Percentiles rank a stretch among this genome's conserved stretches.
Conservation (phyloP, 331 rosid species). For the Cucumis variabilis region DNA sequence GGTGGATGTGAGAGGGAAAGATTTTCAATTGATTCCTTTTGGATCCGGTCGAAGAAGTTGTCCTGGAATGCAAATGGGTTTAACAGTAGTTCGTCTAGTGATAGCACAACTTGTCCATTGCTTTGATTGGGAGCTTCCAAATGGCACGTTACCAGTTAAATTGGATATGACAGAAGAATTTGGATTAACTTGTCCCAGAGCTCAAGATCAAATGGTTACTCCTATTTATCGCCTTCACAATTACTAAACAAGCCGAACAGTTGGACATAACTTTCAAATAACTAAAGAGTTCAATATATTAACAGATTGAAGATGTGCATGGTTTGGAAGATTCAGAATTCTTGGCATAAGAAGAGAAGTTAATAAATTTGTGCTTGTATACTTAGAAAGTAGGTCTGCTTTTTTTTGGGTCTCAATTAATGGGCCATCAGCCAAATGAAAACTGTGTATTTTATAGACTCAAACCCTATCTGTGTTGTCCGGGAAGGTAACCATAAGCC, state of each 20-base stretch:
- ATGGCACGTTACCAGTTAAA: slow-evolving; percentile 39
- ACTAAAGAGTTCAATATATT: background rate
- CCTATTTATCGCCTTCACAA: slow-evolving; percentile 44
- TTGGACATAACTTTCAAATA: background rate
- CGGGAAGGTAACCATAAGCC: background rate
- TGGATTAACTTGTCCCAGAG: slow-evolving; percentile 59
- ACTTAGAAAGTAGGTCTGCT: background rate
- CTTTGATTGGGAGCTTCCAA: slow-evolving; percentile 66
- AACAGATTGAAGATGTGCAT: background rate
- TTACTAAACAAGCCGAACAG: background rate
- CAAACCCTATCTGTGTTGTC: background rate
- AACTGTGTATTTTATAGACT: background rate
- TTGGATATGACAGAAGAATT: slow-evolving; percentile 69
- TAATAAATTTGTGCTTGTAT: background rate
- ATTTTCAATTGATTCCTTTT: slow-evolving; percentile 63
- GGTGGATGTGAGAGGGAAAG: slow-evolving; percentile 48
- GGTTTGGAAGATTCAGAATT: too few relatives aligned
- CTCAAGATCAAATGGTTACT: slow-evolving; percentile 40
- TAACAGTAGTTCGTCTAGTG: slow-evolving; percentile 43
- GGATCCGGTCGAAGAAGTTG: slow-evolving; percentile 70
- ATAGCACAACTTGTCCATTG: slow-evolving; percentile 69
- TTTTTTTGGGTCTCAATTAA: background rate
- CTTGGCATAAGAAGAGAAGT: too few relatives aligned
- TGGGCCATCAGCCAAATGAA: background rate
- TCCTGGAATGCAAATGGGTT: slow-evolving; percentile 54